Conservation (phyloP, 2,329 filamentous ascomycete species). For the Dendrostoma leiphaemia region DNA sequence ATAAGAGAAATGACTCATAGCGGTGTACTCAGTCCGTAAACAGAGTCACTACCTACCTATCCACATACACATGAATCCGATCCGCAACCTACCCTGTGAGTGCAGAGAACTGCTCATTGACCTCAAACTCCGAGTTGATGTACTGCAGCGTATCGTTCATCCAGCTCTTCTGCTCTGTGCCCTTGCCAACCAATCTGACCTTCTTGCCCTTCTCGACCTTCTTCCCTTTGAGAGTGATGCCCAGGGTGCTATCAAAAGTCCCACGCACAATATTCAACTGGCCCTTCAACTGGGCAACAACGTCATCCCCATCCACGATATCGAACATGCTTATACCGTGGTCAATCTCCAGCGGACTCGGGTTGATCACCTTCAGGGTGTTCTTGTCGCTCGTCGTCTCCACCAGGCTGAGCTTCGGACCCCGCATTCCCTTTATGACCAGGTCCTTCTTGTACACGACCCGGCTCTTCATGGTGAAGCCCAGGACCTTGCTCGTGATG, state of each 20-base stretch:
- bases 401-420: constrained; percentile 23
- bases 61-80: too few relatives aligned
- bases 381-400: constrained; percentile 21
- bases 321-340: constrained; percentile 31
- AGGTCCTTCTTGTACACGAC: constrained; percentile 29
- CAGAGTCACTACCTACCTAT: too few relatives aligned
- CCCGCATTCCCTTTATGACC: constrained; percentile 26
- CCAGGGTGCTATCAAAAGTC: constrained; percentile 27
- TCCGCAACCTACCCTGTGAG: neutral
- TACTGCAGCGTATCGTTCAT: constrained; percentile 21
- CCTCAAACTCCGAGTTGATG: constrained; percentile 15
- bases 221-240: constrained; percentile 14
- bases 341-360: constrained; percentile 31
- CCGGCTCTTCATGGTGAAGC: constrained; percentile 23
- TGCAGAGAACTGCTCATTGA: constrained; percentile 2
- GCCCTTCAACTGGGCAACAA: constrained; percentile 28
- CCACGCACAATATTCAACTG: constrained; percentile 27
- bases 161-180: constrained; percentile 20
- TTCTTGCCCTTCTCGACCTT: constrained; percentile 9
- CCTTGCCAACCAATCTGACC: constrained; percentile 14
- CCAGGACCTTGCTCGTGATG: constrained; percentile 20
- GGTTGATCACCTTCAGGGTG: constrained; percentile 27
- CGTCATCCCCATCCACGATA: constrained; percentile 26
- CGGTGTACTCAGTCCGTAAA: too few relatives aligned
- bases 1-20: too few relatives aligned